These are phyloP conservation scores for Mycosarcoma mackinlayi DNA, from an alignment of 1,284 basidiomycete species.

Conservation along the genomic window DNA sequence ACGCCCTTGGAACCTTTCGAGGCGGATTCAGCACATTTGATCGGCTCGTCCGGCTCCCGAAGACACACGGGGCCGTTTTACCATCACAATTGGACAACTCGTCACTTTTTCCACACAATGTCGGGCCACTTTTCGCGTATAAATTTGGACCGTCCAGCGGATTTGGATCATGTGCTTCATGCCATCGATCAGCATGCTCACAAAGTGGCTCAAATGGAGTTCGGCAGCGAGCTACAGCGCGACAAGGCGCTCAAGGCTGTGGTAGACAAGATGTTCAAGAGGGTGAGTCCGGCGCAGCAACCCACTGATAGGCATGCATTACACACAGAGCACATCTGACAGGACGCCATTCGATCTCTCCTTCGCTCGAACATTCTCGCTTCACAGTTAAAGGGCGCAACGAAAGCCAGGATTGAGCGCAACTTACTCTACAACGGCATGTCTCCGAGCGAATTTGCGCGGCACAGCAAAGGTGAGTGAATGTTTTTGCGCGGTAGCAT, in stretches of 20 bases:
- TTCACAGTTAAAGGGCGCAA: constrained; percentile 33
- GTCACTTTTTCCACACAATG: constrained; percentile 11
- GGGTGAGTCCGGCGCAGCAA: constrained; percentile 18
- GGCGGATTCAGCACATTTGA: background rate
- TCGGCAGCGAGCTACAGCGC: constrained; percentile 37
- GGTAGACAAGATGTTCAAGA: constrained; percentile 35
- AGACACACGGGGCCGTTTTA: background rate
- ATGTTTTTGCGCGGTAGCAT: background rate
- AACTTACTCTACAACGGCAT: constrained; percentile 46
- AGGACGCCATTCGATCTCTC: background rate
- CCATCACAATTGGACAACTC: background rate
- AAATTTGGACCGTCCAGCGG: constrained; percentile 36
- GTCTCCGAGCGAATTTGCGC: constrained; percentile 31
- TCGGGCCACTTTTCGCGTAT: constrained; percentile 44
- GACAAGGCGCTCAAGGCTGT: constrained; percentile 37
- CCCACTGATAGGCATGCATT: background rate
- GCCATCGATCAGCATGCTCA: constrained; percentile 29
- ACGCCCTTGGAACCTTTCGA: background rate
- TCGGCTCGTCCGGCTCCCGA: constrained; percentile 2
- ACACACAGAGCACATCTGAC: background rate
- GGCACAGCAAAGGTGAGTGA: constrained; percentile 42
- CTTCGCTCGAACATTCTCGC: background rate
- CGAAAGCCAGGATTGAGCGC: constrained; percentile 41
- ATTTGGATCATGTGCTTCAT: constrained; percentile 38
- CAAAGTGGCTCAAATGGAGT: constrained; percentile 51